Evolutionary conservation across 495 filamentous ascomycete species (phyloP), one percentile per base, ranked within the genome.

Genomic region (Aspergillus avenaceus): DNA sequence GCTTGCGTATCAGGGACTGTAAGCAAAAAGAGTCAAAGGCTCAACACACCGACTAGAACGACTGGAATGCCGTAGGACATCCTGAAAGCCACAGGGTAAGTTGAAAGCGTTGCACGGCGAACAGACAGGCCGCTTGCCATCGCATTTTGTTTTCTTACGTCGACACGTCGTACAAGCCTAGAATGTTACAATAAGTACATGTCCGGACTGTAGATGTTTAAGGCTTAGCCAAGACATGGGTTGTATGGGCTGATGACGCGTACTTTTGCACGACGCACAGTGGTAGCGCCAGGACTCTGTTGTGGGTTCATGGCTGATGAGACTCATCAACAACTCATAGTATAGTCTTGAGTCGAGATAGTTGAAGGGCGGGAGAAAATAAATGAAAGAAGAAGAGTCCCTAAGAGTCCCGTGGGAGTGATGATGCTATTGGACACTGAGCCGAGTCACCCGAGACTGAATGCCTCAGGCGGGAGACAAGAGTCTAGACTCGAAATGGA

Each of bases 121-220:
- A 21, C 42, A 45, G 13, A 22, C 25, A 8, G 42, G 42, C 0
- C 42, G 42, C 14, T 32, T 45, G 14, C 42, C 42, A 22, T 45
- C 42, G 13, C 42, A 45, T 14, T 45, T 45, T 5, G 29, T 29
- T 21, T 45, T 45, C 16, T 45, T 45, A n/a, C 42, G 25, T 29
- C 42, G 42, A 21, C 42, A 45, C 11, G 42, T 45, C 18, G 26
- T 32, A 12, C 42, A 45, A 9, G 42, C 42, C 42, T 45, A 29
- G 4, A 18, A 5, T 5, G 23, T 19, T 7, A 19, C 16, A 22
- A 21, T 45, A 45, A 45, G 42, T 16, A 36, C 18, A 5, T 36
- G 6, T 14, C 3, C 4, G 32, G 1, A 16, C 5, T 36, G 6
- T 16, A 1, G 32, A 16, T 16, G 3, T 7, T 3, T 36, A 16